phyloP scores from a whole-genome alignment of 2,329 filamentous ascomycete species.

The Trichophyton rubrum region DNA sequence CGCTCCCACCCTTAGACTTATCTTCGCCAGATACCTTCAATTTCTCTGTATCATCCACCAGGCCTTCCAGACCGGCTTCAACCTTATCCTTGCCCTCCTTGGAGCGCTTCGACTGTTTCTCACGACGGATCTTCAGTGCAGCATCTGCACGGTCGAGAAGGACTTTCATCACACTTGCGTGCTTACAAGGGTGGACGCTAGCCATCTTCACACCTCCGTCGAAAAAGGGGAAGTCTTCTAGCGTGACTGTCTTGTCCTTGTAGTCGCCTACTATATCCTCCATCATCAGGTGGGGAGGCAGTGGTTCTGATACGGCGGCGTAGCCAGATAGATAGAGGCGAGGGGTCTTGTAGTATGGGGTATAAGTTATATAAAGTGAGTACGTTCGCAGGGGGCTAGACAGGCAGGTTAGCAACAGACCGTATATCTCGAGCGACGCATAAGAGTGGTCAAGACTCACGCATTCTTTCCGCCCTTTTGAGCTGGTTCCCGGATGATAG shows the following conservation, averaged over 20 bases:
- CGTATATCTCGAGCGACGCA: neutral
- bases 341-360: constrained; percentile 89
- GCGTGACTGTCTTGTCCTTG: constrained; percentile 95
- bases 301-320: constrained; percentile 61
- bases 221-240: constrained; percentile 95
- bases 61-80: constrained; percentile 60
- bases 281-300: constrained; percentile 80
- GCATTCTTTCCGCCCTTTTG: constrained; percentile 39
- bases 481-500: constrained; percentile 71
- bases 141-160: constrained; percentile 90
- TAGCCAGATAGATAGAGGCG: constrained; percentile 93
- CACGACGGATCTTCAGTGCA: constrained; percentile 73
- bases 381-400: constrained; percentile 76
- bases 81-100: constrained; percentile 39
- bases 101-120: constrained; percentile 56
- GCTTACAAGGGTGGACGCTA: constrained; percentile 91
- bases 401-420: constrained; percentile 4
- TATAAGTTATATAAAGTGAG: constrained; percentile 96
- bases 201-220: constrained; percentile 89
- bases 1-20: constrained; percentile 25
- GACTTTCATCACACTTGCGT: constrained; percentile 95
- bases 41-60: constrained; percentile 64
- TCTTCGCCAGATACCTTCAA: constrained; percentile 43
- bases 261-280: constrained; percentile 94
- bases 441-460: constrained; percentile 31